A percentile compares a stretch with the other conserved stretches of the same genome.
Evolutionary conservation across 2,329 filamentous ascomycete species (phyloP).

Genomic region (Davidsoniella eucalypti): DNA sequence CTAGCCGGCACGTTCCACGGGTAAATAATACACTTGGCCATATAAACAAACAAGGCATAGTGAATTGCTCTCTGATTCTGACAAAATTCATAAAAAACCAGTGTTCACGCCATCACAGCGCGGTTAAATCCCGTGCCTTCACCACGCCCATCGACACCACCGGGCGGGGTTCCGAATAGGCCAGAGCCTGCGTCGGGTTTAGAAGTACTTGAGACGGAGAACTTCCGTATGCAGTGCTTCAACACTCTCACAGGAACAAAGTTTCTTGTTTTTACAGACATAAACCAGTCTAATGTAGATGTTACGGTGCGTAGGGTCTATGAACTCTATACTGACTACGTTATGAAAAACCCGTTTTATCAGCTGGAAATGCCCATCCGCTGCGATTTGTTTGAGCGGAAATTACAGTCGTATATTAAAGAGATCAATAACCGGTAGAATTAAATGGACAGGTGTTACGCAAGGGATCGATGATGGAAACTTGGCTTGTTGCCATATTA

Average conservation of each 20-base stretch:
- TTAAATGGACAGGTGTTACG: not conserved
- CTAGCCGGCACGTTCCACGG: constrained; percentile 95
- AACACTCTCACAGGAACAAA: constrained; percentile 88
- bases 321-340: constrained; percentile 88
- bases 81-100: constrained; percentile 17
- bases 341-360: constrained; percentile 99
- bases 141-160: constrained; percentile 13
- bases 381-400: constrained; percentile 88
- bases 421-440: constrained; percentile 41
- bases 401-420: constrained; percentile 65
- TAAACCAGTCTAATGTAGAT: constrained; percentile 73
- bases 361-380: constrained; percentile 93
- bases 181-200: constrained; percentile 58
- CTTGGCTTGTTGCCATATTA: not conserved
- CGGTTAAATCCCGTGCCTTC: constrained; percentile 38
- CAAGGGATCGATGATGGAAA: not conserved
- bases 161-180: constrained; percentile 25
- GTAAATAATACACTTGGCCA: constrained; percentile 27
- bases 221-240: constrained; percentile 93
- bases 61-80: constrained; percentile 10
- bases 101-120: constrained; percentile 53
- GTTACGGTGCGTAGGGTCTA: constrained; percentile 71
- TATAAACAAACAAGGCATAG: not conserved
- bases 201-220: constrained; percentile 83
- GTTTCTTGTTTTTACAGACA: constrained; percentile 89